These are phyloP conservation scores for Paraphoma sp. DNA, from an alignment of 2,329 filamentous ascomycete genomes.

Conservation along the genomic window DNA sequence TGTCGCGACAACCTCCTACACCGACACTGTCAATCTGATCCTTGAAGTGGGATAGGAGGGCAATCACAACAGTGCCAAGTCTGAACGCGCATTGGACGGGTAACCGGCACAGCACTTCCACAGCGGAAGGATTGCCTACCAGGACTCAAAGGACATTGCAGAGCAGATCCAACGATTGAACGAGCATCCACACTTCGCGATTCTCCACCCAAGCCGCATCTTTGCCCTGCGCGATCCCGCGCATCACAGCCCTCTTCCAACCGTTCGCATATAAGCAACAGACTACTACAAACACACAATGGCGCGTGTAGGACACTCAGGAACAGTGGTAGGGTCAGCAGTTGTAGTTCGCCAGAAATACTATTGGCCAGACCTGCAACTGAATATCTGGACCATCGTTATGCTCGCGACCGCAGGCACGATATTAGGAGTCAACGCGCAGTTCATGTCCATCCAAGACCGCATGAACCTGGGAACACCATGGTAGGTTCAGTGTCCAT, in stretches of 20 bases:
- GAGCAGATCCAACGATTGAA: no score
- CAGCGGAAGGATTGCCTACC: conserved; percentile 1
- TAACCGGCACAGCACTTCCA: conserved; percentile 14
- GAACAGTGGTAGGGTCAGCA: conserved; percentile 45
- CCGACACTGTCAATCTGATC: no score
- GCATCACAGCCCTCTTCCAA: not conserved
- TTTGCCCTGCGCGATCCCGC: not conserved
- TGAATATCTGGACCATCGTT: conserved; percentile 70
- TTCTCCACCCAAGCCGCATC: not conserved
- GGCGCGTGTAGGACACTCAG: conserved; percentile 43
- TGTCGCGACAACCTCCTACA: not conserved
- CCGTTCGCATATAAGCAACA: not conserved
- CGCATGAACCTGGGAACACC: conserved; percentile 63
- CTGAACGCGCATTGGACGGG: conserved; percentile 7
- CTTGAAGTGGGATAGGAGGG: not conserved
- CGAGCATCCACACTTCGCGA: not conserved
- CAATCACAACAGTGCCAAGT: conserved; percentile 19
- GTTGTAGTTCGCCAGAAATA: conserved; percentile 60
- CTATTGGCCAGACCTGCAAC: conserved; percentile 69
- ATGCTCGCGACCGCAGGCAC: conserved; percentile 65
- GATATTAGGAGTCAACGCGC: conserved; percentile 66
- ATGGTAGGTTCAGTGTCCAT: conserved; percentile 56
- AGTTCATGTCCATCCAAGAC: conserved; percentile 65
- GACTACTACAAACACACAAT: conserved; percentile 25
- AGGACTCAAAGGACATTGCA: not conserved